Evolutionary conservation across 2,329 filamentous ascomycete species (phyloP).

Genomic region (Hortaea werneckii): DNA sequence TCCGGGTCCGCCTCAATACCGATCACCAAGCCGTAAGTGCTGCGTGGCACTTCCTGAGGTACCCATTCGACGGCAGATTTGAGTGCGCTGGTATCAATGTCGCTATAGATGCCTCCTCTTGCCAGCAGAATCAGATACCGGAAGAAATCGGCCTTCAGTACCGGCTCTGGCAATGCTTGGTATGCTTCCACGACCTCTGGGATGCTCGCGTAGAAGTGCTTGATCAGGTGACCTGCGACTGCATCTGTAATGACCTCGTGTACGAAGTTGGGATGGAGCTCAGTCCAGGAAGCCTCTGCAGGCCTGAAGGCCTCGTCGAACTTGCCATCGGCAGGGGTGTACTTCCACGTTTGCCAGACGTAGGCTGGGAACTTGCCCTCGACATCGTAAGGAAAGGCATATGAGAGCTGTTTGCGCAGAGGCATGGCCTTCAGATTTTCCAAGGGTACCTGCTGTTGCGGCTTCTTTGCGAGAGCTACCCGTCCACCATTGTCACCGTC

Average conservation of each 20-base stretch:
- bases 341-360: constrained; percentile 99
- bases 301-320: constrained; percentile 68
- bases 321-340: constrained; percentile 62
- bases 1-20: constrained; percentile 97
- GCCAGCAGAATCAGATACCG: constrained; percentile 63
- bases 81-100: constrained; percentile 81
- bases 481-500: constrained; percentile 17
- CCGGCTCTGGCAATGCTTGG: constrained; percentile 37
- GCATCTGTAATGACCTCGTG: constrained; percentile 96
- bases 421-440: constrained; percentile 63
- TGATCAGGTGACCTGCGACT: constrained; percentile 69
- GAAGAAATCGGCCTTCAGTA: constrained; percentile 56
- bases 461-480: constrained; percentile 30
- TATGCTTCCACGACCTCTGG: constrained; percentile 42
- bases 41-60: constrained; percentile 63
- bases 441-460: constrained; percentile 50
- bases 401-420: constrained; percentile 70
- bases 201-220: constrained; percentile 70
- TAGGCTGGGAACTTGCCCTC: constrained; percentile 87
- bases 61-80: constrained; percentile 82
- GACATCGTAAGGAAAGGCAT: constrained; percentile 89
- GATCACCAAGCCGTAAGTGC: constrained; percentile 73
- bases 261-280: constrained; percentile 78
- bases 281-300: constrained; percentile 81
- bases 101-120: constrained; percentile 66